phyloP scores from a whole-genome alignment of 345 rosid species.

The Alliaria petiolata region DNA sequence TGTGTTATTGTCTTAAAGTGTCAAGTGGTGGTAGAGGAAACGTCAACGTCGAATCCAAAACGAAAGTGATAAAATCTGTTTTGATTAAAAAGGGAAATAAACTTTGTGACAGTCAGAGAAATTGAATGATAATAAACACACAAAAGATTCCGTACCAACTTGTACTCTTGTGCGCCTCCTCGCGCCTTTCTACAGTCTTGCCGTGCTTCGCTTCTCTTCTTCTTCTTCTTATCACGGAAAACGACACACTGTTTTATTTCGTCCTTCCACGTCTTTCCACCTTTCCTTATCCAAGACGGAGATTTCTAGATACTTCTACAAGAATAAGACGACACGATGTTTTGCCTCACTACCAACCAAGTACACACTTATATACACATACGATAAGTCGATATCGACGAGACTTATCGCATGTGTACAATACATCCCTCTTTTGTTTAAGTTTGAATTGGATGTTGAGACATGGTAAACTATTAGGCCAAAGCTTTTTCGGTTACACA shows the following conservation, averaged over 20 bases:
- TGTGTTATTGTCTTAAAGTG: slow-evolving; percentile 6
- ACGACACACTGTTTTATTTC: slow-evolving; percentile 16
- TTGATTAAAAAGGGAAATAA: background rate
- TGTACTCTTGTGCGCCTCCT: slow-evolving; percentile 9
- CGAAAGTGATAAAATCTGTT: background rate
- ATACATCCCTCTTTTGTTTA: background rate
- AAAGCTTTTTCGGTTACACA: background rate
- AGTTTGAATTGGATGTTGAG: background rate
- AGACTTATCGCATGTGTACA: slow-evolving; percentile 2
- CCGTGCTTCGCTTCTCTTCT: slow-evolving; percentile 13
- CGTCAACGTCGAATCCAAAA: slow-evolving; percentile 6
- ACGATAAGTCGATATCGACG: background rate
- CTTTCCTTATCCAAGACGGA: slow-evolving; percentile 3
- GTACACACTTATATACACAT: background rate
- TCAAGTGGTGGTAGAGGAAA: slow-evolving; percentile 4
- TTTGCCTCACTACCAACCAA: background rate
- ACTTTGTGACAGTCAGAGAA: background rate
- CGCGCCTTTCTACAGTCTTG: background rate
- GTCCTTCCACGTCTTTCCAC: slow-evolving; percentile 7
- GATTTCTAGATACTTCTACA: slow-evolving; percentile 5
- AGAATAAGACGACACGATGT: background rate
- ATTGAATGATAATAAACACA: background rate
- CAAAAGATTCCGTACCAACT: slow-evolving; percentile 26
- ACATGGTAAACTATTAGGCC: background rate
- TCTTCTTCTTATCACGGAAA: background rate